Evolutionary conservation across 345 rosid species (phyloP), one percentile per base, ranked within the genome.

Genomic region (Anastatica hierochuntica): DNA sequence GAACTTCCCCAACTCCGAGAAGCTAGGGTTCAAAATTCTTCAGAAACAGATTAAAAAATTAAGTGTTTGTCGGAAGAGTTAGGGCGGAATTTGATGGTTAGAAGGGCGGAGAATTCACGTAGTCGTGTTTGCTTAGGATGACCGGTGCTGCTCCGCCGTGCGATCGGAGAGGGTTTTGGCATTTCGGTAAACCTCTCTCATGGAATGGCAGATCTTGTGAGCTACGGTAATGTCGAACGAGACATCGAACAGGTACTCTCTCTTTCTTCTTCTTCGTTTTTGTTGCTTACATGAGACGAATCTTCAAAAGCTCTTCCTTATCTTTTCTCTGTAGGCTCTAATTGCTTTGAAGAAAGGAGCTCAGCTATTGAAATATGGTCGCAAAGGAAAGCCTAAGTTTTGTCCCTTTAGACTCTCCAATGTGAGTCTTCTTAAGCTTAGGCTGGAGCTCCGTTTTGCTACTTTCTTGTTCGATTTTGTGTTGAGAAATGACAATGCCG

Each of bases 161-260:
- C 67, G 80, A 84, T 84, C 90, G 84, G 67, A 78, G 85, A 72
- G 79, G 84, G 81, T 67, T 86, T 68, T 66, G 80, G 73, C 8
- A 5, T 72, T 76, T 70, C 63, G 75, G 83, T 79, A 67, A 76
- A 66, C 61, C 68, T 67, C 54, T 81, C 95, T 77, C 87, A 90
- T 90, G 96, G 98, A 90, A 86, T 90, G 96, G 98, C 92, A 79
- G 88, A 90, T 87, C 94, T 82, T 82, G 80, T 73, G 84, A 76
- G 84, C 82, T 83, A 79, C 76, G 90, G 84, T 69, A 80, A 74
- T 80, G 75, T 90, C 70, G 77, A 74, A 37, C 94, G 94, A 48
- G 87, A 86, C 73, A 79, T 75, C 72, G 85, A 80, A 49, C 92
- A 82, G 96, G 98, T 79, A 33, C 45, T 13, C 48, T 58, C 41